phyloP scores from a whole-genome alignment of 805 yeast species.

The Wickerhamiella domercqiae region DNA sequence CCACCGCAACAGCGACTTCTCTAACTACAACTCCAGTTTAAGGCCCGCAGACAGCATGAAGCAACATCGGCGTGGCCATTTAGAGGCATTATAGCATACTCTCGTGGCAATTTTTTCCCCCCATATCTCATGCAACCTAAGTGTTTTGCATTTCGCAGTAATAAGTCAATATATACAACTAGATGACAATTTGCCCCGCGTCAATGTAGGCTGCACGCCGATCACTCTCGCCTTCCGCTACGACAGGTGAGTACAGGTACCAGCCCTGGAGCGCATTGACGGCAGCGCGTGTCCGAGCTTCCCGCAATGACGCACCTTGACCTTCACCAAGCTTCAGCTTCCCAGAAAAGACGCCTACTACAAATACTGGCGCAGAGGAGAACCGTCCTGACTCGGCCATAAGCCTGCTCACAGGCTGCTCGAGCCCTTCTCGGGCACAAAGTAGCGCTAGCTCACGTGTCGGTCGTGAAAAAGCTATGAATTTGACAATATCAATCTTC shows the following conservation, averaged over 20 bases:
- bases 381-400: constrained; percentile 88
- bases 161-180: constrained; percentile 3
- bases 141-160: no score
- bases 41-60: no score
- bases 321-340: constrained; percentile 80
- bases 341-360: constrained; percentile 86
- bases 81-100: no score
- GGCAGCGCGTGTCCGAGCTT: constrained; percentile 85
- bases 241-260: constrained; percentile 78
- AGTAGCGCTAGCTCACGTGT: constrained; percentile 67
- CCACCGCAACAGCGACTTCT: neutral
- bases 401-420: constrained; percentile 63
- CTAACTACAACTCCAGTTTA: neutral
- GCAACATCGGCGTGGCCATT: no score
- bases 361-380: constrained; percentile 68
- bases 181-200: constrained; percentile 18
- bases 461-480: constrained; percentile 75
- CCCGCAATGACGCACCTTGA: constrained; percentile 75
- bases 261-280: constrained; percentile 82
- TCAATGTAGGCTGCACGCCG: constrained; percentile 16
- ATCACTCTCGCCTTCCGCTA: constrained; percentile 17
- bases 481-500: constrained; percentile 52
- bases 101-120: no score
- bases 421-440: constrained; percentile 59
- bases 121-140: no score